These are phyloP conservation scores for Alternaria alternata DNA, from an alignment of 2,329 filamentous ascomycete species.

Conservation along the genomic window DNA sequence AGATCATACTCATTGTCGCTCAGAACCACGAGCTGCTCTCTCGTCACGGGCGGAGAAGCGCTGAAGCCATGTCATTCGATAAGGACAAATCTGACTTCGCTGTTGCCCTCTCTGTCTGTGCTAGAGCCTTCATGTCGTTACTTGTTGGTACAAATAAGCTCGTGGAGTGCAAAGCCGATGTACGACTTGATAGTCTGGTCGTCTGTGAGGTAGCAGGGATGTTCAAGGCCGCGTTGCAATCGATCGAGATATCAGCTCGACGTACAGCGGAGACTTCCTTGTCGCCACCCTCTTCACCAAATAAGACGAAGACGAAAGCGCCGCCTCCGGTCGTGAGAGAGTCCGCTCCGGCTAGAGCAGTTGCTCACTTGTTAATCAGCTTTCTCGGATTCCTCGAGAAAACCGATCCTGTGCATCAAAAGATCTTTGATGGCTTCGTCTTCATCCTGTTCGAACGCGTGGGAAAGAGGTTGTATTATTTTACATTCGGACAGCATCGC, in stretches of 20 bases:
- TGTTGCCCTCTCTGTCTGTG: constrained; percentile 36
- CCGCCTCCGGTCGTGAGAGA: constrained; percentile 25
- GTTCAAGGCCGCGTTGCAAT: constrained; percentile 48
- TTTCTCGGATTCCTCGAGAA: constrained; percentile 50
- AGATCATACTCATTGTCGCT: constrained; percentile 32
- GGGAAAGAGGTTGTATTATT: constrained; percentile 50
- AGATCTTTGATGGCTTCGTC: constrained; percentile 56
- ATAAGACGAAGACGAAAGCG: constrained; percentile 19
- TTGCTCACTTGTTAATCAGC: constrained; percentile 49
- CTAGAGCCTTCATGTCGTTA: constrained; percentile 43
- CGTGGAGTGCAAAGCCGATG: constrained; percentile 16
- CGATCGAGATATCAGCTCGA: constrained; percentile 39
- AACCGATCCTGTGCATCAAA: constrained; percentile 44
- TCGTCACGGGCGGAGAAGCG: constrained; percentile 14
- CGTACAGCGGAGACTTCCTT: constrained; percentile 21
- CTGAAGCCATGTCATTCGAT: constrained; percentile 22
- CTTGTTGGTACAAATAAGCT: constrained; percentile 42
- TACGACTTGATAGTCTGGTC: constrained; percentile 29
- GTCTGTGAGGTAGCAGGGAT: constrained; percentile 47
- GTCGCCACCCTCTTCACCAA: constrained; percentile 1
- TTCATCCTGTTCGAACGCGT: constrained; percentile 53
- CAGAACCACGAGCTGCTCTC: constrained; percentile 30
- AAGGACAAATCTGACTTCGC: constrained; percentile 40
- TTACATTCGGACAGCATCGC: constrained; percentile 49
- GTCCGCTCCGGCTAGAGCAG: constrained; percentile 31